Base-by-base conservation (phyloP, 169 alveolate genomes). In the Eimeria falciformis region DNA sequence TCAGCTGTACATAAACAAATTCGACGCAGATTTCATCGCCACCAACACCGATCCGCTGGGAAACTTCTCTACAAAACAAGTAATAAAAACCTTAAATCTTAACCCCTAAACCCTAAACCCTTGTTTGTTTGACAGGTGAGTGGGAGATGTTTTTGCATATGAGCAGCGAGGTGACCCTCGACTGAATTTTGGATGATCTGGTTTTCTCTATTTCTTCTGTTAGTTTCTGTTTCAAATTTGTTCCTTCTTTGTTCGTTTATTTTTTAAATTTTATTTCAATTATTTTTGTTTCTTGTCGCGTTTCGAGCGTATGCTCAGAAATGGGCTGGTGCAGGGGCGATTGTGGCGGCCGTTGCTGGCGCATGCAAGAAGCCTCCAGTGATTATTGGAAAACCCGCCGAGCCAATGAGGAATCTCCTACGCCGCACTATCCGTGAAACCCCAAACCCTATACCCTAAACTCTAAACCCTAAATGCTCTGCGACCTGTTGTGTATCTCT, bases 291-390 rank as follows among this genome's bases (percentile, higher is more conserved):
- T 50, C 62, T 50, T 50, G 62, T 50, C n/a, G 62, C 62, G 62
- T 29, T 71, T 37, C 40, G 58, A 17, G 58, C 25, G 0, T 50
- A 14, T 68, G n/a, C n/a, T 17, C 94, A 95, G 94, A 77, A 91
- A 65, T 95, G 96, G 96, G 96, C 96, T 5, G 96, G 95, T 3
- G 94, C 95, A n/a, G 96, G 96, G 65, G 40, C 96, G 53, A 65
- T 95, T 91, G 96, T 95, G 37, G 95, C 95, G 25, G 93, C 95
- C 46, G 69, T 95, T 56, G 95, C 91, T 73, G 93, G 90, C 21
- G 95, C 93, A 27, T 37, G 93, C 29, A 71, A 82, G 46, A 84
- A 86, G 85, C 92, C 93, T 68, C 95, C 96, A 9, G 50, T 17
- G 14, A 56, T 95, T 23, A 77, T 92, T 45, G 96, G 96, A 27